phyloP scores from a whole-genome alignment of 257 asterid species.

The Solanum appendiculatum region DNA sequence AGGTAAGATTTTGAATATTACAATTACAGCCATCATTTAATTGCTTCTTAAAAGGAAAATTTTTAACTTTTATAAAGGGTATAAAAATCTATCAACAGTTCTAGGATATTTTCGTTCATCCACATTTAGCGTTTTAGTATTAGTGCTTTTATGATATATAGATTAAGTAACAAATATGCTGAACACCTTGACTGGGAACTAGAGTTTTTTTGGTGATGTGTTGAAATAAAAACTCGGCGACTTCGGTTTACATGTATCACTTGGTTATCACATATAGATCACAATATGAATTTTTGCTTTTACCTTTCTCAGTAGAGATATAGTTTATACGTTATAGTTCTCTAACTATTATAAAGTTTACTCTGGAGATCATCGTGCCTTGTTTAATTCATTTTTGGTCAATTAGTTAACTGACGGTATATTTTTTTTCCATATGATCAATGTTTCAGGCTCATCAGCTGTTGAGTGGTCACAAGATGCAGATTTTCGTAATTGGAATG shows the following conservation, averaged over 20 bases:
- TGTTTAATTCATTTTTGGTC: neutral
- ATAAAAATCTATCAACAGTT: neutral
- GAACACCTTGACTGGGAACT: neutral
- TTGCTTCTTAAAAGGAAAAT: neutral
- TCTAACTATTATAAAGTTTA: neutral
- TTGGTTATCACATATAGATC: neutral
- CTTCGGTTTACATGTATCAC: neutral
- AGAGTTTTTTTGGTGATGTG: neutral
- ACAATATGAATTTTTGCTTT: neutral
- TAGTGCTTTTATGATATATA: neutral
- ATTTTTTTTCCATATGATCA: neutral
- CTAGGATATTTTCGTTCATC: neutral
- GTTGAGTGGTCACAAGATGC: slow-evolving; percentile 66
- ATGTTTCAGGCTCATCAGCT: slow-evolving; percentile 67
- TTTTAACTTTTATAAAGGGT: neutral
- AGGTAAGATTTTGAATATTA: neutral
- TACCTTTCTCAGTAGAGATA: neutral
- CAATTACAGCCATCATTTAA: neutral
- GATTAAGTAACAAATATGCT: neutral
- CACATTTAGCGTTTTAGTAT: neutral
- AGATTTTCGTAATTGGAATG: slow-evolving; percentile 44
- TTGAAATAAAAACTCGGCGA: neutral
- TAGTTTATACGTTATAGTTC: neutral
- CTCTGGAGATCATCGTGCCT: neutral
- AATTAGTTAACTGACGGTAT: neutral